Evolutionary conservation across 2,329 filamentous ascomycete species (phyloP), one percentile per base, ranked within the genome.

Genomic region (Sarocladiaceae sp.): DNA sequence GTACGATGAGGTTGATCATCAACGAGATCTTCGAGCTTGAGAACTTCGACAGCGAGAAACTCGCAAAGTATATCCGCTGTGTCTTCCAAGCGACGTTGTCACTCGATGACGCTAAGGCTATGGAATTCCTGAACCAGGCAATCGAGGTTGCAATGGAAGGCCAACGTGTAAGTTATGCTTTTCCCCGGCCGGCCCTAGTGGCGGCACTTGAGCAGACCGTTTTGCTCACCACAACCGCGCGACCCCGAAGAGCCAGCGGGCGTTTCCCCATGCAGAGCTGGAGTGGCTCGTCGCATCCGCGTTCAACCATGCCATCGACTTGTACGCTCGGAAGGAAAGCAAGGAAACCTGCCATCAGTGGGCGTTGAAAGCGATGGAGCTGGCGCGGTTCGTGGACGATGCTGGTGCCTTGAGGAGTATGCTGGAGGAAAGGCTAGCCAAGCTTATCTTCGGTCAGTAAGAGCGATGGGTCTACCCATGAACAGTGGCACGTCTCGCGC

Each of bases 1-100:
- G 63, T 1, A 73, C 67, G 0, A 68, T 89, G 46, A 75, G 83
- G 37, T 76, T 80, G 48, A 80, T 90, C 47, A 77, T 93, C 55
- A 84, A 86, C 54, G 69, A 80, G 39, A 80, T 84, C 15, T 83
- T 78, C 62, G 68, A 62, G 1, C 61, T 80, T 1, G 72, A 80
- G 15, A 55, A 61, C 1, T 78, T 82, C 34, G 73, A 83, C 49
- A 68, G 70, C 4, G 57, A 60, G 1, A 81, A 79, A 52, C 67
- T 94, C 1, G 77, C 85, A 6, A 84, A 83, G 53, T 95, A 93
- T 67, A 76, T 91, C 35, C 78, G 87, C 1, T 89, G 85, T 53
- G 69, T 93, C 2, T 85, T 91, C 51, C 83, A 85, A 49, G 69
- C 80, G 1, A 74, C 83, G 0, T 63, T 89, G 1, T 66, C 74